Percentiles rank a stretch among this genome's conserved stretches.
phyloP scores from a whole-genome alignment of 2,329 filamentous ascomycete genomes.

The Penicillium sp. region DNA sequence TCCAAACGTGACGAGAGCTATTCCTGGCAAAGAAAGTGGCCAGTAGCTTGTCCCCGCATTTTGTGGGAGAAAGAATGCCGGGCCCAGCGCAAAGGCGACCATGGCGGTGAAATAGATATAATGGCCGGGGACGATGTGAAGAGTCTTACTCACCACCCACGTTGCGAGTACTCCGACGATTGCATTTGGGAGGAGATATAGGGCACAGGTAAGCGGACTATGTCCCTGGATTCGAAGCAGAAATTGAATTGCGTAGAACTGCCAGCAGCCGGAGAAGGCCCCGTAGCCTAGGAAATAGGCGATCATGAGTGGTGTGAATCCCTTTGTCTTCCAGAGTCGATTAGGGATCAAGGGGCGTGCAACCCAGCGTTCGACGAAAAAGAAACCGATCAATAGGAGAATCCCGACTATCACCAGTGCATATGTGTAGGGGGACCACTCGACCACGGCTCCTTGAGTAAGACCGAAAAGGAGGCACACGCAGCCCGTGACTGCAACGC shows the following conservation, averaged over 20 bases:
- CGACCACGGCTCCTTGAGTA: slow-evolving; percentile 51
- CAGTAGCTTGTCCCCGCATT: slow-evolving; percentile 41
- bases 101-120: slow-evolving; percentile 45
- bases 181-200: slow-evolving; percentile 45
- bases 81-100: slow-evolving; percentile 33
- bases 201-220: slow-evolving; percentile 38
- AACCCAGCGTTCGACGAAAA: slow-evolving; percentile 46
- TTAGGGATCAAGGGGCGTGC: slow-evolving; percentile 46
- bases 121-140: slow-evolving; percentile 44
- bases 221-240: slow-evolving; percentile 35
- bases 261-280: slow-evolving; percentile 42
- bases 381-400: slow-evolving; percentile 45
- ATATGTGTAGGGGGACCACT: slow-evolving; percentile 50
- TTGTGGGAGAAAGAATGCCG: slow-evolving; percentile 38
- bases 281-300: slow-evolving; percentile 43
- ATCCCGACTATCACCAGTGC: slow-evolving; percentile 48
- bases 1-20: slow-evolving; percentile 45
- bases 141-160: slow-evolving; percentile 42
- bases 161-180: slow-evolving; percentile 44
- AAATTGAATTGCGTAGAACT: slow-evolving; percentile 38
- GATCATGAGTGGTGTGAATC: slow-evolving; percentile 40
- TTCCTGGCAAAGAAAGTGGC: slow-evolving; percentile 44
- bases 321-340: slow-evolving; percentile 40
- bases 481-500: slow-evolving; percentile 30
- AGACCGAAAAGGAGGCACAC: slow-evolving; percentile 55